Conservation (phyloP, 495 filamentous ascomycete species). For the Arthonia radiata region DNA sequence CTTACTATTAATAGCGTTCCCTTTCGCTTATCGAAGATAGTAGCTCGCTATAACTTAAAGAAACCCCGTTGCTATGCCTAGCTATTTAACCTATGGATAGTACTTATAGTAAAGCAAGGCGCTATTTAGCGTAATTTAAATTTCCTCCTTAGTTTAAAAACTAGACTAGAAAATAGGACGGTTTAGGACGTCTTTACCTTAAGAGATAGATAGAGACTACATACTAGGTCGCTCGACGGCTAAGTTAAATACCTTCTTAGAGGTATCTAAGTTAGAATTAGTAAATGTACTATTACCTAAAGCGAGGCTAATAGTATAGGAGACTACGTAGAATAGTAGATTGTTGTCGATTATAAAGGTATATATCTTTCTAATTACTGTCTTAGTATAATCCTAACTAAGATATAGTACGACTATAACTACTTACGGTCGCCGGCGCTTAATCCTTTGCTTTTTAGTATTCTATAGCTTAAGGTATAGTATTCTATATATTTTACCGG, state of each 20-base stretch:
- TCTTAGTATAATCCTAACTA: neutral
- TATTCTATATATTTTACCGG: too few relatives aligned
- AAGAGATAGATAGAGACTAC: conserved; percentile 3
- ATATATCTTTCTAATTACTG: conserved; percentile 2
- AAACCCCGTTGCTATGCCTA: too few relatives aligned
- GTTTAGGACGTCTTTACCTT: conserved; percentile 2
- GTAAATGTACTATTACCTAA: conserved; percentile 5
- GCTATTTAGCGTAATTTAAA: too few relatives aligned
- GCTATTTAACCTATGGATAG: too few relatives aligned
- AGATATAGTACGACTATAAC: too few relatives aligned
- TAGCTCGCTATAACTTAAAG: conserved; percentile 5
- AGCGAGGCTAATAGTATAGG: conserved; percentile 6
- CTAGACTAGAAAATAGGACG: conserved; percentile 4
- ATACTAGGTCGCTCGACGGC: conserved; percentile 1
- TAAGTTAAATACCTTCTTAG: conserved; percentile 3
- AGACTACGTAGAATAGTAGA: too few relatives aligned
- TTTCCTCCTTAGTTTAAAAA: too few relatives aligned
- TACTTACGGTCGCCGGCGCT: conserved; percentile 2
- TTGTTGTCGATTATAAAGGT: conserved; percentile 1
- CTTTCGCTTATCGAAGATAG: conserved; percentile 4
- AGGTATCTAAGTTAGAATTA: conserved; percentile 1
- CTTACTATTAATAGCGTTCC: conserved; percentile 6
- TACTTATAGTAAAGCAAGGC: too few relatives aligned
- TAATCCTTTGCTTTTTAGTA: conserved; percentile 1
- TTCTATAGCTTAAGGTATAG: conserved; percentile 1